A percentile compares a stretch with the other conserved stretches of the same genome.
phyloP scores from a whole-genome alignment of 169 alveolate genomes.

The Plasmodium coatneyi region DNA sequence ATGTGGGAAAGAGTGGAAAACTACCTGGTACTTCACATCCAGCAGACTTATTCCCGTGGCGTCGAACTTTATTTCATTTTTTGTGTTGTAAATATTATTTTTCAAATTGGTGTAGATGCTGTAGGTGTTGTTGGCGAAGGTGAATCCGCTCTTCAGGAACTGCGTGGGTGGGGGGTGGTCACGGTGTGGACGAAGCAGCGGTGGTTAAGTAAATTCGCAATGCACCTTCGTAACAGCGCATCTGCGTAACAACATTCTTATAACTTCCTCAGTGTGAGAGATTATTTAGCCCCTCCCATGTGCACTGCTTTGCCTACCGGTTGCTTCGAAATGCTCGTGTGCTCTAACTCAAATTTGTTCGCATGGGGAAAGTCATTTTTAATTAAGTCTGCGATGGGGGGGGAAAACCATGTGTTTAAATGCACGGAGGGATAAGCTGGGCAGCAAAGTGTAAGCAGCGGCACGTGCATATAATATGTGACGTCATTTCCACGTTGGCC shows the following conservation, averaged over 20 bases:
- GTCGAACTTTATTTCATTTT: conserved; percentile 51
- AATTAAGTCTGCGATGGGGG: conserved; percentile 11
- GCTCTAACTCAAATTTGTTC: conserved; percentile 60
- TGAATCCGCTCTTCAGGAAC: conserved; percentile 61
- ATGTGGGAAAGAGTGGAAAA: not conserved
- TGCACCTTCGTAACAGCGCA: not conserved
- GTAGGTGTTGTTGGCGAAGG: conserved; percentile 59
- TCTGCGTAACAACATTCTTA: too few species aligned
- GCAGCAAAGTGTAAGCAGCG: not conserved
- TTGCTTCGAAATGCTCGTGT: conserved; percentile 52
- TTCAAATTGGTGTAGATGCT: conserved; percentile 44
- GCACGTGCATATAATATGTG: too few species aligned
- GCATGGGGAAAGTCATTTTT: conserved; percentile 59
- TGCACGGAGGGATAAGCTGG: not conserved
- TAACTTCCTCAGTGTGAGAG: too few species aligned
- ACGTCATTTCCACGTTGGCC: too few species aligned
- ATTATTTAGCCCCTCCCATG: not conserved
- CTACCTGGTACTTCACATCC: conserved; percentile 44
- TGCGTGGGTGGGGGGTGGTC: not conserved
- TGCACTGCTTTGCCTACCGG: conserved; percentile 14
- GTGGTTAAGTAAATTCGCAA: not conserved
- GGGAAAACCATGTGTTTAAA: not conserved
- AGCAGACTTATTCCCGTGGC: conserved; percentile 49
- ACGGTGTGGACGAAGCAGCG: not conserved
- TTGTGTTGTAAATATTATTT: conserved; percentile 28